Percentiles rank a stretch among this genome's conserved stretches.
Evolutionary conservation across 2,329 filamentous ascomycete species (phyloP).

Genomic region (Aspergillus arachidicola): DNA sequence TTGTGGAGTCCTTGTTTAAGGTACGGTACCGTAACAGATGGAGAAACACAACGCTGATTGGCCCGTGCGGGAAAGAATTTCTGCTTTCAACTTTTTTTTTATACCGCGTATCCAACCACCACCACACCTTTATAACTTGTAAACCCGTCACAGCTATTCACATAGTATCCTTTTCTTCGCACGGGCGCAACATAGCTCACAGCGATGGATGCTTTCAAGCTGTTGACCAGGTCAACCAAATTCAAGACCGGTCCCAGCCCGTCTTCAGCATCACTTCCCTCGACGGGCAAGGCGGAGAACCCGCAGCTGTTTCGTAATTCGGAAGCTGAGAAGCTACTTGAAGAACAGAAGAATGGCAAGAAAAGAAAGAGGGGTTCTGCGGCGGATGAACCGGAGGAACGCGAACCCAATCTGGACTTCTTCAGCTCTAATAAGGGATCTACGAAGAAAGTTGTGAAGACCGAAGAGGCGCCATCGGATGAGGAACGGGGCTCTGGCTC

Average conservation of each 20-base stretch:
- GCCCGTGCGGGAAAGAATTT: conserved; percentile 31
- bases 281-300: conserved; percentile 42
- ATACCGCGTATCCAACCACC: conserved; percentile 17
- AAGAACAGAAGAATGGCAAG: conserved; percentile 29
- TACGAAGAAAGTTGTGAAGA: conserved; percentile 22
- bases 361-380: conserved; percentile 42
- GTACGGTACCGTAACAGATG: not conserved
- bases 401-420: conserved; percentile 38
- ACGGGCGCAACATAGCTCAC: conserved; percentile 2
- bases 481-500: conserved; percentile 26
- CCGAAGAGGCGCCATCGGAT: conserved; percentile 18
- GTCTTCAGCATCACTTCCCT: conserved; percentile 38
- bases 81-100: conserved; percentile 29
- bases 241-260: conserved; percentile 35
- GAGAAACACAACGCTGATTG: conserved; percentile 33
- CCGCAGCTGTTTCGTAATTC: conserved; percentile 41
- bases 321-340: conserved; percentile 31
- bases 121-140: conserved; percentile 1
- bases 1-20: conserved; percentile 2
- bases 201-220: conserved; percentile 49
- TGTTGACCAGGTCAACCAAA: conserved; percentile 49
- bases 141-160: not conserved
- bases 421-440: conserved; percentile 36
- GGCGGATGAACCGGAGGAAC: conserved; percentile 25
- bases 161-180: conserved; percentile 1